A percentile compares a stretch with the other conserved stretches of the same genome.
Conservation (phyloP, 306 rosid genomes). For the Chamaecrista fasciculata region DNA sequence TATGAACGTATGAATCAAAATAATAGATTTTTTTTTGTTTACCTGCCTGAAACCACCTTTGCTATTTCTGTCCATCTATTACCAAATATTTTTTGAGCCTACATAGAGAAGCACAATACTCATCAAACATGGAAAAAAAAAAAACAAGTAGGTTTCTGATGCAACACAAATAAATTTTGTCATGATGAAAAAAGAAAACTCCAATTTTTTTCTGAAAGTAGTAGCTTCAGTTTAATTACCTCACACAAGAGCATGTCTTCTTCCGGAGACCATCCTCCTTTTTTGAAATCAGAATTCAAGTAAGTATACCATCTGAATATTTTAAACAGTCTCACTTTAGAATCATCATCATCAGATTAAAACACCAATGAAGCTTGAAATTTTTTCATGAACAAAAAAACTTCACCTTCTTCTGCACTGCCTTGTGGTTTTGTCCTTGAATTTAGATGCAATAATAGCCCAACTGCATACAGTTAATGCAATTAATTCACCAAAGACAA, state of each 20-base stretch:
- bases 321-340: slow-evolving; percentile 17
- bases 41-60: slow-evolving; percentile 98
- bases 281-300: slow-evolving; percentile 88
- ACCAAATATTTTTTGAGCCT: slow-evolving; percentile 90
- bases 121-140: background rate
- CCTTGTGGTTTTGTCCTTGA: slow-evolving; percentile 82
- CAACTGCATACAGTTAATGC: slow-evolving; percentile 51
- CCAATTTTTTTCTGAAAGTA: slow-evolving; percentile 3
- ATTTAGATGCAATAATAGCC: slow-evolving; percentile 88
- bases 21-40: slow-evolving; percentile 27
- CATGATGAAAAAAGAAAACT: background rate
- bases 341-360: slow-evolving; percentile 30
- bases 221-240: slow-evolving; percentile 52
- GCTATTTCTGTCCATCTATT: slow-evolving; percentile 97
- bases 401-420: slow-evolving; percentile 83
- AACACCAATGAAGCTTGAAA: slow-evolving; percentile 7
- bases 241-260: slow-evolving; percentile 84
- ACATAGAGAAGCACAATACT: slow-evolving; percentile 28
- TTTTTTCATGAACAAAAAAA: background rate
- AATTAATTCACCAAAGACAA: no score
- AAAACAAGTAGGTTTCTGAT: background rate
- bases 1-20: background rate
- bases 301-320: slow-evolving; percentile 83
- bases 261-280: slow-evolving; percentile 89
- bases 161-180: background rate